Percentiles rank a stretch among this genome's conserved stretches.
phyloP scores from a whole-genome alignment of 1,284 basidiomycete species.

The Rhodotorula sp. region DNA sequence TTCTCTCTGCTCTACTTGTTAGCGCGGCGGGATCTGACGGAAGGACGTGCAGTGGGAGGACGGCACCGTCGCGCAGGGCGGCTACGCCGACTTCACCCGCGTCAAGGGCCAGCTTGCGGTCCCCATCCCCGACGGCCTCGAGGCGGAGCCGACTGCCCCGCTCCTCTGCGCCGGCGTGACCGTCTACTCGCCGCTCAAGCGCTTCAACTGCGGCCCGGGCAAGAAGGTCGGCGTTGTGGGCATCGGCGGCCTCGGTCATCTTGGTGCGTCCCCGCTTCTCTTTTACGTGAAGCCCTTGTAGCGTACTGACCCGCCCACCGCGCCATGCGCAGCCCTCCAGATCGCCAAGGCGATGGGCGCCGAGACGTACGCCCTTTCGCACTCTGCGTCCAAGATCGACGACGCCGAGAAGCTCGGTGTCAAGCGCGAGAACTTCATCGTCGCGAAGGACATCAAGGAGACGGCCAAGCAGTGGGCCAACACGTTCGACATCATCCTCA shows the following conservation, averaged over 20 bases:
- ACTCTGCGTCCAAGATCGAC: constrained; percentile 51
- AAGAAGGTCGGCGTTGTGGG: constrained; percentile 51
- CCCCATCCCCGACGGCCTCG: constrained; percentile 64
- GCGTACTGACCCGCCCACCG: not conserved
- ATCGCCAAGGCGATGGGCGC: constrained; percentile 50
- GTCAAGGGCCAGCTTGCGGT: constrained; percentile 64
- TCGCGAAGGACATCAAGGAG: constrained; percentile 33
- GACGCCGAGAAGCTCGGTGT: constrained; percentile 54
- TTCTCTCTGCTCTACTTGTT: not conserved
- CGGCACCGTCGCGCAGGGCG: constrained; percentile 59
- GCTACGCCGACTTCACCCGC: constrained; percentile 67
- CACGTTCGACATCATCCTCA: constrained; percentile 28
- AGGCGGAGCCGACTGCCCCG: constrained; percentile 57
- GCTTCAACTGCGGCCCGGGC: constrained; percentile 55
- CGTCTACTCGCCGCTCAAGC: constrained; percentile 55
- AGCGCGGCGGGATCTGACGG: too few species aligned
- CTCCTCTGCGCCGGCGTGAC: constrained; percentile 55
- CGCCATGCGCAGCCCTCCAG: constrained; percentile 13
- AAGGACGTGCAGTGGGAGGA: not conserved
- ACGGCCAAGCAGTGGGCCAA: constrained; percentile 34
- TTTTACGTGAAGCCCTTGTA: not conserved
- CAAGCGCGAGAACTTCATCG: constrained; percentile 39
- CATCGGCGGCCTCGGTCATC: constrained; percentile 53
- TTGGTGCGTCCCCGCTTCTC: constrained; percentile 43
- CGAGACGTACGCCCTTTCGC: constrained; percentile 54